Base-by-base conservation (phyloP, 148 eudicot species). In the Vaccinium vitisidaea region DNA sequence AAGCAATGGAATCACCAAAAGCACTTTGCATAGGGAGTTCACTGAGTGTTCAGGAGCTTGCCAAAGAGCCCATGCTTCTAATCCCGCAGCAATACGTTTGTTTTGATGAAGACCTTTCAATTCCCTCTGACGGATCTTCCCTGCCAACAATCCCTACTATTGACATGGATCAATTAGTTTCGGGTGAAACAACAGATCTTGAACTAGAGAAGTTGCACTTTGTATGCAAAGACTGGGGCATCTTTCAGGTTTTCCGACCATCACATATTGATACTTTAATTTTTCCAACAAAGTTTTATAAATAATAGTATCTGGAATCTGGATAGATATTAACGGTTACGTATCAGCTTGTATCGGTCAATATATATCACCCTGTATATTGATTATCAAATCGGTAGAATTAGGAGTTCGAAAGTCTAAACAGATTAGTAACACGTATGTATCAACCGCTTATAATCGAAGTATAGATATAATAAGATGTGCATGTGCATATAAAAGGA, bases 161-260 rank as follows among this genome's bases (percentile, higher is more conserved):
- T 39, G 91, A 89, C 86, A 71, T 89, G 88, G 30, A 86, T 30
- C 59, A 52, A 32, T 84, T 88, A 30, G 30, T 74, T 15, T 7
- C 27, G 9, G 83, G 63, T 11, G 77, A 78, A 79, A 39, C 70
- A 15, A 82, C 79, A 30, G 71, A 61, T 49, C 65, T 30, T 39
- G 56, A 87, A 53, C 75, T 87, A 1, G 65, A 84, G 8, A 86
- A 82, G 75, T 39, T 89, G 55, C 89, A 85, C 63, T 30, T 81
- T 18, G 25, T 50, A 79, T 89, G 88, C 86, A 75, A 75, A 86
- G 90, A 88, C 16, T 89, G 91, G 91, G 91, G 91, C 52, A 79
- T 89, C 43, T 89, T 87, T 86, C 88, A 87, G 88, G 90, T 89
- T n/a, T n/a, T 84, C 12, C 5, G 14, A 39, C 82, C 36, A 10